phyloP scores from a whole-genome alignment of 306 rosid genomes.

The Vicia sativa region DNA sequence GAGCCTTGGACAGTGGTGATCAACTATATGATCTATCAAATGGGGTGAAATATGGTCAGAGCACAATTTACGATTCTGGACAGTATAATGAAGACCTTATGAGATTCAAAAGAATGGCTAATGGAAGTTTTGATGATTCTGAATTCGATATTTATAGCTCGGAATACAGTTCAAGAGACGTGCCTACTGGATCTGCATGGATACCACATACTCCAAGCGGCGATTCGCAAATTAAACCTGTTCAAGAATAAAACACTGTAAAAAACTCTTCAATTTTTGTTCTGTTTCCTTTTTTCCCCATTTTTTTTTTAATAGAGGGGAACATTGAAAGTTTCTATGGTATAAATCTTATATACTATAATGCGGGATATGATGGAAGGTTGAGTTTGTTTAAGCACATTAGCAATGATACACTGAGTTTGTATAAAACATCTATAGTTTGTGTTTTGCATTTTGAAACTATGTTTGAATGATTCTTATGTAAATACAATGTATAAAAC shows the following conservation, averaged over 20 bases:
- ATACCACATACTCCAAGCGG: constrained; percentile 39
- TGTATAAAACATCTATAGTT: constrained; percentile 1
- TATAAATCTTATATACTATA: constrained; percentile 29
- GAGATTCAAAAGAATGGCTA: constrained; percentile 66
- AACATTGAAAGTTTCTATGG: constrained; percentile 45
- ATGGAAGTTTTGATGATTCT: constrained; percentile 50
- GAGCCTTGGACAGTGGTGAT: constrained; percentile 74
- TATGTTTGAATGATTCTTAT: not conserved
- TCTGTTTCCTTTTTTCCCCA: constrained; percentile 38
- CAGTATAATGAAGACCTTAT: constrained; percentile 65
- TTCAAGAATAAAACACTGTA: constrained; percentile 21
- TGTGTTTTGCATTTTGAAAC: constrained; percentile 1
- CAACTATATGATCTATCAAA: constrained; percentile 72
- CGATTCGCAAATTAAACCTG: constrained; percentile 58
- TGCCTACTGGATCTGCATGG: constrained; percentile 39
- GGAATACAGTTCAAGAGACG: constrained; percentile 49
- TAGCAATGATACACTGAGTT: not conserved
- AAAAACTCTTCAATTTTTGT: constrained; percentile 25
- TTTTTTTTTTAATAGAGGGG: constrained; percentile 34
- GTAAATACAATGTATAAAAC: too few relatives aligned
- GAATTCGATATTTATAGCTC: constrained; percentile 51
- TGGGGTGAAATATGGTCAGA: constrained; percentile 89
- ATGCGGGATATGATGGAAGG: constrained; percentile 29
- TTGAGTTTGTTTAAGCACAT: constrained; percentile 11
- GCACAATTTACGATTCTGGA: constrained; percentile 70